Conservation (phyloP, 1,284 basidiomycete genomes). For the Pseudozyma thailandica region DNA sequence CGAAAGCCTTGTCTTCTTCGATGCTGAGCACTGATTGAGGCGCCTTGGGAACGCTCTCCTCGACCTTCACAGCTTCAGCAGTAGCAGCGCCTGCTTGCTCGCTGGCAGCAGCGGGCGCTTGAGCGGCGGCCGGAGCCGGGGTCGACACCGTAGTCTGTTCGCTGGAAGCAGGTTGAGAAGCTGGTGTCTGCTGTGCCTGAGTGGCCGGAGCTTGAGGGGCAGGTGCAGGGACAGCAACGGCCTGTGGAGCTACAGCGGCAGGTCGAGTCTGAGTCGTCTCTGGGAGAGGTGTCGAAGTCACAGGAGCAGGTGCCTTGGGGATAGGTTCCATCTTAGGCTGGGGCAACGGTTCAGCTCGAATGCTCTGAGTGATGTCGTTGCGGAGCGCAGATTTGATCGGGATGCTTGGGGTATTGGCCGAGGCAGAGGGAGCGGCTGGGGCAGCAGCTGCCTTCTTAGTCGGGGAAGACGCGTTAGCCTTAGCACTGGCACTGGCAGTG, state of each 20-base stretch:
- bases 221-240: neutral
- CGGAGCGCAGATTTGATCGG: slow-evolving; percentile 37
- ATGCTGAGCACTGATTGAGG: slow-evolving; percentile 51
- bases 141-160: neutral
- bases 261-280: slow-evolving; percentile 15
- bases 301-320: slow-evolving; percentile 48
- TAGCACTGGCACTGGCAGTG: slow-evolving; percentile 26
- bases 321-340: slow-evolving; percentile 50
- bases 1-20: slow-evolving; percentile 56
- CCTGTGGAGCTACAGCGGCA: neutral
- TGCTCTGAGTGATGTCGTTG: slow-evolving; percentile 44
- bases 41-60: slow-evolving; percentile 3
- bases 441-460: slow-evolving; percentile 23
- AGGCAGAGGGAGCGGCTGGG: slow-evolving; percentile 3
- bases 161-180: neutral
- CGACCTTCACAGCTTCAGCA: too few relatives aligned
- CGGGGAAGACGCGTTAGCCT: slow-evolving; percentile 19
- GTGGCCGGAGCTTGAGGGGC: slow-evolving; percentile 1
- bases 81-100: neutral
- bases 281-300: slow-evolving; percentile 38
- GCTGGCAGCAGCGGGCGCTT: neutral
- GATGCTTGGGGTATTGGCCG: slow-evolving; percentile 1
- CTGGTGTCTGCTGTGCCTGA: neutral
- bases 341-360: slow-evolving; percentile 30
- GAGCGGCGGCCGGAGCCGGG: neutral